These are phyloP conservation scores for Triticum turgidum DNA, from an alignment of 176 grass and related monocot genomes.

Conservation along the genomic window DNA sequence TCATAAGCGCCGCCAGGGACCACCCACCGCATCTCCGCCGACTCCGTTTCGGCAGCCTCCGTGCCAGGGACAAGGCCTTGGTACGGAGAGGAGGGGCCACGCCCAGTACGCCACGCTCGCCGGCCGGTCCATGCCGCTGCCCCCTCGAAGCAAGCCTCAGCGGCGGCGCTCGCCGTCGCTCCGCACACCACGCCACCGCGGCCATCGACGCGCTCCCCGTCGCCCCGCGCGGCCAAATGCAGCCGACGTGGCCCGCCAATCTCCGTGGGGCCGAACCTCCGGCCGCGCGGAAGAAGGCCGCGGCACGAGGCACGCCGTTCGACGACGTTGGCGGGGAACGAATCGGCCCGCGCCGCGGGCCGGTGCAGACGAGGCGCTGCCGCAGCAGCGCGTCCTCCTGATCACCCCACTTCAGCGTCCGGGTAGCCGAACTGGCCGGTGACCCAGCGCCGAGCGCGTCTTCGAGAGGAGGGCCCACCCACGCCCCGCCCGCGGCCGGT, in stretches of 20 bases:
- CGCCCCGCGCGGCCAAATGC: no score
- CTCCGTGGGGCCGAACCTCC: neutral
- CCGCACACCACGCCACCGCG: no score
- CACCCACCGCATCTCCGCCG: slow-evolving; percentile 73
- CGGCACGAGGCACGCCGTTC: neutral
- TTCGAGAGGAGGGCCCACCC: no score
- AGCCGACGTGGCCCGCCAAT: neutral
- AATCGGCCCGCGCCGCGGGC: neutral
- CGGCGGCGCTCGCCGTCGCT: no score
- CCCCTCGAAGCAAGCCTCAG: no score
- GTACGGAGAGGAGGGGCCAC: no score
- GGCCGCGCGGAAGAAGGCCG: neutral
- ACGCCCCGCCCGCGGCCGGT: no score
- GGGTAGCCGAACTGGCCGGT: neutral
- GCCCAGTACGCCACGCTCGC: no score
- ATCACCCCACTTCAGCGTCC: slow-evolving; percentile 26
- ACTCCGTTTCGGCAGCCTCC: slow-evolving; percentile 61
- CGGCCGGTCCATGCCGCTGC: no score
- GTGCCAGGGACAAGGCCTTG: neutral
- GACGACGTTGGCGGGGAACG: neutral
- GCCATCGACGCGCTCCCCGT: no score
- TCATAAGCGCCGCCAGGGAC: slow-evolving; percentile 35
- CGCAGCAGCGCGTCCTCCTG: no score
- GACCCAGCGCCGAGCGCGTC: no score
- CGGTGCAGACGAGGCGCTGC: neutral